phyloP scores from a whole-genome alignment of 202 grass and related monocot genomes.

The Elaeis oleifera region DNA sequence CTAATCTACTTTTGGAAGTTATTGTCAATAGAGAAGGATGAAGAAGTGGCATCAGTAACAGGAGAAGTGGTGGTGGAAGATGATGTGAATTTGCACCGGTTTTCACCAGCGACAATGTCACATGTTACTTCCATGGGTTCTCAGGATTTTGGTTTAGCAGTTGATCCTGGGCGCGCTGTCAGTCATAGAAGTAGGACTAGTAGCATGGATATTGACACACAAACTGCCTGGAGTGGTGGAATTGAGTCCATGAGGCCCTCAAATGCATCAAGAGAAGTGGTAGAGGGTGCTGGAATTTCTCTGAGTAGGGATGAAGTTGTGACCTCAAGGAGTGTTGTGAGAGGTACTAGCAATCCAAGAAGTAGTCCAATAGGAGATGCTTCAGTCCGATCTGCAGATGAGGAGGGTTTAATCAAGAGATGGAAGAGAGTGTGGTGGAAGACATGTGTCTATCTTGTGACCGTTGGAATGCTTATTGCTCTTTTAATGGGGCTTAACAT shows the following conservation, averaged over 20 bases:
- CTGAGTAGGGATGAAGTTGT: no score
- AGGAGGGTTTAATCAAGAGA: neutral
- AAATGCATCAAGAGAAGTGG: neutral
- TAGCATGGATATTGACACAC: neutral
- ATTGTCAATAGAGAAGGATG: slow-evolving; percentile 8
- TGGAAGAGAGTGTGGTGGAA: neutral
- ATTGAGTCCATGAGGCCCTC: neutral
- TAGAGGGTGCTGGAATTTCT: no score
- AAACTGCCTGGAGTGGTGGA: neutral
- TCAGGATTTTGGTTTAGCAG: neutral
- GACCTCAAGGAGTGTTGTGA: no score
- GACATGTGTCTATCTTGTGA: slow-evolving; percentile 3
- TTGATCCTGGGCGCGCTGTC: neutral
- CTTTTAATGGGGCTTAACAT: slow-evolving; percentile 15
- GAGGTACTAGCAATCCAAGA: no score
- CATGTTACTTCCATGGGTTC: neutral
- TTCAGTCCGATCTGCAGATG: no score
- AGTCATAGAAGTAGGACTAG: neutral
- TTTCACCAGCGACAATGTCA: slow-evolving; percentile 11
- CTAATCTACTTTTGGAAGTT: slow-evolving; percentile 14
- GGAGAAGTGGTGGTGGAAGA: slow-evolving; percentile 2
- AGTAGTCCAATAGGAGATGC: no score
- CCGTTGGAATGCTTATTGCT: slow-evolving; percentile 11
- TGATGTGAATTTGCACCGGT: slow-evolving; percentile 3
- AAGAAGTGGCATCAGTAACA: neutral